Conservation (phyloP, 495 filamentous ascomycete species). For the Symbiotaphrina buchneri region DNA sequence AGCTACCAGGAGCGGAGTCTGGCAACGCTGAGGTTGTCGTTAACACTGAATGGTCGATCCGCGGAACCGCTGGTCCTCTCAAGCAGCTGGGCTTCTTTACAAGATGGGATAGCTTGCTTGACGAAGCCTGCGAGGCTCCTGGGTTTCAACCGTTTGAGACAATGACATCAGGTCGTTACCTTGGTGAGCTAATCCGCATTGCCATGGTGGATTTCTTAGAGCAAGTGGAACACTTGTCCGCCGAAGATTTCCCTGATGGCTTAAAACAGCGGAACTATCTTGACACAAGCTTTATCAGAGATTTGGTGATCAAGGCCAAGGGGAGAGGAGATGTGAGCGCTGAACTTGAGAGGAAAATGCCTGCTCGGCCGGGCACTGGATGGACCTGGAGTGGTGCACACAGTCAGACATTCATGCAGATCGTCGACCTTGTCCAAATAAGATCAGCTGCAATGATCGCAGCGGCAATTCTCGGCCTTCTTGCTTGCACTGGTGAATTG, state of each 20-base stretch:
- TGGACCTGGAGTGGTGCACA: conserved; percentile 36
- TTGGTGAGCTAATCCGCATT: conserved; percentile 61
- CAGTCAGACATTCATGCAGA: conserved; percentile 30
- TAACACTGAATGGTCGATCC: conserved; percentile 78
- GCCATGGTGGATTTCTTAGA: conserved; percentile 45
- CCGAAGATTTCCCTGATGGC: conserved; percentile 29
- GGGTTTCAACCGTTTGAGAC: conserved; percentile 79
- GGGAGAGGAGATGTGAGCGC: not conserved
- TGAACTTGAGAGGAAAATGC: conserved; percentile 1
- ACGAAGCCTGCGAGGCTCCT: conserved; percentile 39
- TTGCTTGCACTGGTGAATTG: conserved; percentile 44
- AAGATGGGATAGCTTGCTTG: conserved; percentile 46
- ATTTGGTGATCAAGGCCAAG: conserved; percentile 23
- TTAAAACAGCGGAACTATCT: conserved; percentile 40
- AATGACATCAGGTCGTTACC: conserved; percentile 66
- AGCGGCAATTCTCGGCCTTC: conserved; percentile 42
- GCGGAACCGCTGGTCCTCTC: conserved; percentile 44
- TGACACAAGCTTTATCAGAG: conserved; percentile 49
- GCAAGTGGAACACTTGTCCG: conserved; percentile 14
- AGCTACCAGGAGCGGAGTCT: conserved; percentile 16
- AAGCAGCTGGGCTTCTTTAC: conserved; percentile 39
- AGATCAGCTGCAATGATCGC: conserved; percentile 53
- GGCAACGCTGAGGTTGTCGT: conserved; percentile 41
- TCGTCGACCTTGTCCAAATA: conserved; percentile 38
- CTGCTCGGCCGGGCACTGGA: conserved; percentile 13